Evolutionary conservation across 2,329 filamentous ascomycete genomes (phyloP).

Genomic region (Chalaropsis thielavioides): DNA sequence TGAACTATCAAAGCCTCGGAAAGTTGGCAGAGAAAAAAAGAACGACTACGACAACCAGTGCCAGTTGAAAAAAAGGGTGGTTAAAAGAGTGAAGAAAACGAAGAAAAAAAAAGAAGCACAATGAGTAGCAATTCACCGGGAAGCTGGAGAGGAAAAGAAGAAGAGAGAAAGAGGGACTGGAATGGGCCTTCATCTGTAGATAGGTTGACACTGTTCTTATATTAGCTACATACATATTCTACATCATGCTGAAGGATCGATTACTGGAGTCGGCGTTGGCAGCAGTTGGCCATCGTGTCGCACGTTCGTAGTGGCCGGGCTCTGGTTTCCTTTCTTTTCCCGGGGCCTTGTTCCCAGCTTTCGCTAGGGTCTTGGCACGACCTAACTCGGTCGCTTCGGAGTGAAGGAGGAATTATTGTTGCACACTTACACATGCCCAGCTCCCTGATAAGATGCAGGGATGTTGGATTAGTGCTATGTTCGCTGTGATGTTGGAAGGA

Average conservation of each 20-base stretch:
- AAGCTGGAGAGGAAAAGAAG: conserved; percentile 7
- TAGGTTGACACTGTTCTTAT: neutral
- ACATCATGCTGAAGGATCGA: neutral
- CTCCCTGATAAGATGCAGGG: neutral
- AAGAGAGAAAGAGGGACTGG: neutral
- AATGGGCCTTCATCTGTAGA: neutral
- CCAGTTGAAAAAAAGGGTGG: conserved; percentile 10
- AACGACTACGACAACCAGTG: conserved; percentile 14
- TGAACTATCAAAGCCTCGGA: neutral
- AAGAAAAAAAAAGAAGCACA: neutral
- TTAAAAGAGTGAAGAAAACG: neutral
- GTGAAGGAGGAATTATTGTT: neutral
- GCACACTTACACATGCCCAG: neutral
- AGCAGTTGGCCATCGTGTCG: neutral
- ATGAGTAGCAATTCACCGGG: conserved; percentile 8
- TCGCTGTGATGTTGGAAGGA: neutral
- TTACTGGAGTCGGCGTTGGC: neutral
- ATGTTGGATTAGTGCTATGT: neutral
- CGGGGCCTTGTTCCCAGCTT: neutral
- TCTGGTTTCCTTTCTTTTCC: neutral
- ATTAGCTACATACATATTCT: neutral
- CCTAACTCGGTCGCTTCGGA: neutral
- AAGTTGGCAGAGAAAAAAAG: conserved; percentile 5
- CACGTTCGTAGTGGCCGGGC: neutral
- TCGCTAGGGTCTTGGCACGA: neutral